Percentiles rank a stretch among this genome's conserved stretches.
These are phyloP conservation scores for Eucalyptus sideroxylon DNA, from an alignment of 345 rosid species.

Conservation along the genomic window DNA sequence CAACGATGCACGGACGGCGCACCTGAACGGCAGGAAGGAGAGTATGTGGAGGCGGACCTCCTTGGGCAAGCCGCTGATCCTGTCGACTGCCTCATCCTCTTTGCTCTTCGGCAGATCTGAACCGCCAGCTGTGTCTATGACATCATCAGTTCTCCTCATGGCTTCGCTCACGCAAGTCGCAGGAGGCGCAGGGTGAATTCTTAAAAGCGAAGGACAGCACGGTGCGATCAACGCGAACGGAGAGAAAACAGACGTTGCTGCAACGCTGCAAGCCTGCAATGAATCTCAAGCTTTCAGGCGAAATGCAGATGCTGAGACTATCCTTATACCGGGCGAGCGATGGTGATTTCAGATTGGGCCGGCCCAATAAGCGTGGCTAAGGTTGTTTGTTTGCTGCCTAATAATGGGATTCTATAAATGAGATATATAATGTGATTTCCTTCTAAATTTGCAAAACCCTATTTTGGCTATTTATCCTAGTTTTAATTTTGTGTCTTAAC, in stretches of 20 bases:
- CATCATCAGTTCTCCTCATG: neutral
- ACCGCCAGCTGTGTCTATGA: neutral
- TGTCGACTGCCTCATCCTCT: neutral
- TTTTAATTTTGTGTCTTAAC: neutral
- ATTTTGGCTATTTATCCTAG: neutral
- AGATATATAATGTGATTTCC: neutral
- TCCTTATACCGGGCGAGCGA: neutral
- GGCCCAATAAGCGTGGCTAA: neutral
- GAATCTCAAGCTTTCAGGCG: neutral
- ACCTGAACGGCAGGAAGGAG: neutral
- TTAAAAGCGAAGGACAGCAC: neutral
- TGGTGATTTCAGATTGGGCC: neutral
- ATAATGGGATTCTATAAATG: neutral
- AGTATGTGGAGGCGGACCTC: neutral
- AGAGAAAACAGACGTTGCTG: neutral
- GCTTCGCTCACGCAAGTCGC: neutral
- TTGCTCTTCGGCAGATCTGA: neutral
- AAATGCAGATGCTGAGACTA: neutral
- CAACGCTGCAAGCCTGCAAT: neutral
- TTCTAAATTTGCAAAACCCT: neutral
- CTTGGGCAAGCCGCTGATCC: neutral
- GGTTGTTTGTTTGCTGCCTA: neutral
- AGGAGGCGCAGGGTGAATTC: neutral
- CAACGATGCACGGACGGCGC: neutral
- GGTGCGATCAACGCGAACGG: neutral